These are phyloP conservation scores for Xylaria palmicola DNA, from an alignment of 495 filamentous ascomycete species.

Conservation along the genomic window DNA sequence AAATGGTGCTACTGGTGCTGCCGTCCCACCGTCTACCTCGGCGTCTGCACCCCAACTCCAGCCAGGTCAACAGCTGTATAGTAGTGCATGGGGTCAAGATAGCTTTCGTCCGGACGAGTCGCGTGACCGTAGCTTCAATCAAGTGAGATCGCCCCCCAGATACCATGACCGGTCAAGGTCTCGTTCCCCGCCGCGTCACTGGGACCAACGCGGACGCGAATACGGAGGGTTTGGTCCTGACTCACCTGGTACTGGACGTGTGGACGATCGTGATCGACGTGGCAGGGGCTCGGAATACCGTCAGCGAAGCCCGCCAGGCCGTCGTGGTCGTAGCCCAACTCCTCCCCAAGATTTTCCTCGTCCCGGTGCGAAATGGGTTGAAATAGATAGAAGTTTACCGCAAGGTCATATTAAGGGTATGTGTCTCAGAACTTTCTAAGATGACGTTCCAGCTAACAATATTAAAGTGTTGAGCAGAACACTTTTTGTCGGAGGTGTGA, in stretches of 20 bases:
- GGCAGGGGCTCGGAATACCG: constrained; percentile 68
- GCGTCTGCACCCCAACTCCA: constrained; percentile 18
- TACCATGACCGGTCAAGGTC: constrained; percentile 77
- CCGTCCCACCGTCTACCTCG: constrained; percentile 8
- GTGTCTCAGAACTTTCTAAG: constrained; percentile 16
- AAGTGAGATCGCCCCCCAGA: constrained; percentile 54
- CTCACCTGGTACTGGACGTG: constrained; percentile 57
- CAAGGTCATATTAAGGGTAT: constrained; percentile 77
- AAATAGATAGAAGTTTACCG: constrained; percentile 73
- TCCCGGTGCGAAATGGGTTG: constrained; percentile 67
- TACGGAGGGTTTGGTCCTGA: constrained; percentile 44
- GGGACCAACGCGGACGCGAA: constrained; percentile 52
- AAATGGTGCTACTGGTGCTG: constrained; percentile 27
- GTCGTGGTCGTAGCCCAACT: constrained; percentile 61
- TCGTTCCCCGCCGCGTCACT: constrained; percentile 63
- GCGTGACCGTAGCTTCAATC: constrained; percentile 62
- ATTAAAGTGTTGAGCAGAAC: constrained; percentile 81
- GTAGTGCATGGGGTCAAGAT: constrained; percentile 37
- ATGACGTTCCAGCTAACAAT: constrained; percentile 11
- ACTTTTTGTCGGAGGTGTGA: constrained; percentile 94
- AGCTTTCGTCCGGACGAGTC: constrained; percentile 43
- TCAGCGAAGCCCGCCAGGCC: constrained; percentile 71
- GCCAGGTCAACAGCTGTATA: constrained; percentile 25
- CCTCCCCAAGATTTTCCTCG: constrained; percentile 43
- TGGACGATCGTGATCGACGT: constrained; percentile 56